A percentile compares a stretch with the other conserved stretches of the same genome.
Evolutionary conservation across 768 basidiomycete species (phyloP).

Genomic region (Boletales sp.): DNA sequence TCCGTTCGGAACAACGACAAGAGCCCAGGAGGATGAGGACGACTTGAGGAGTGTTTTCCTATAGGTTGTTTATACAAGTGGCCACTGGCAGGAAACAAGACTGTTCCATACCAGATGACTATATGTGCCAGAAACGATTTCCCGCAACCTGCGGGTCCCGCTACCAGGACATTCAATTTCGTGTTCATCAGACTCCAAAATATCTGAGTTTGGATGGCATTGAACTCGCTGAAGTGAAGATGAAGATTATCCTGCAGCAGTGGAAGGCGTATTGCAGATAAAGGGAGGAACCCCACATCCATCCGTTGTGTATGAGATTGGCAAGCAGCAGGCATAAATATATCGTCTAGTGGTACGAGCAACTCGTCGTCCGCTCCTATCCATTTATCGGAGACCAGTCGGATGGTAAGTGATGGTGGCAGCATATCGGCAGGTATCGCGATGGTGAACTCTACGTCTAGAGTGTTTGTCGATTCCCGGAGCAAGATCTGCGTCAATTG

Average conservation of each 20-base stretch:
- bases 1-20: slow-evolving; percentile 61
- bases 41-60: slow-evolving; percentile 56
- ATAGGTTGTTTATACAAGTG: slow-evolving; percentile 8
- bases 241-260: slow-evolving; percentile 45
- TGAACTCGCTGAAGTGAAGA: slow-evolving; percentile 54
- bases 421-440: slow-evolving; percentile 57
- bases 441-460: slow-evolving; percentile 78
- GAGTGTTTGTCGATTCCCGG: slow-evolving; percentile 53
- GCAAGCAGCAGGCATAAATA: slow-evolving; percentile 71
- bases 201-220: slow-evolving; percentile 84
- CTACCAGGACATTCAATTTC: slow-evolving; percentile 62
- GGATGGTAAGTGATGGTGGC: slow-evolving; percentile 67
- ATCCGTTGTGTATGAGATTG: slow-evolving; percentile 58
- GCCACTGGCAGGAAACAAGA: neutral
- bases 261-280: slow-evolving; percentile 46
- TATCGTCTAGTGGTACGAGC: slow-evolving; percentile 54
- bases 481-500: slow-evolving; percentile 74
- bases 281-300: slow-evolving; percentile 70
- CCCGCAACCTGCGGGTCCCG: slow-evolving; percentile 77
- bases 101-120: slow-evolving; percentile 60
- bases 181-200: slow-evolving; percentile 81
- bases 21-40: slow-evolving; percentile 46
- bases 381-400: slow-evolving; percentile 89
- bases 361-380: slow-evolving; percentile 83
- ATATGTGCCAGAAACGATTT: slow-evolving; percentile 74